Evolutionary conservation across 1,284 basidiomycete species (phyloP), one percentile per base, ranked within the genome.

Genomic region (Grifola frondosa): DNA sequence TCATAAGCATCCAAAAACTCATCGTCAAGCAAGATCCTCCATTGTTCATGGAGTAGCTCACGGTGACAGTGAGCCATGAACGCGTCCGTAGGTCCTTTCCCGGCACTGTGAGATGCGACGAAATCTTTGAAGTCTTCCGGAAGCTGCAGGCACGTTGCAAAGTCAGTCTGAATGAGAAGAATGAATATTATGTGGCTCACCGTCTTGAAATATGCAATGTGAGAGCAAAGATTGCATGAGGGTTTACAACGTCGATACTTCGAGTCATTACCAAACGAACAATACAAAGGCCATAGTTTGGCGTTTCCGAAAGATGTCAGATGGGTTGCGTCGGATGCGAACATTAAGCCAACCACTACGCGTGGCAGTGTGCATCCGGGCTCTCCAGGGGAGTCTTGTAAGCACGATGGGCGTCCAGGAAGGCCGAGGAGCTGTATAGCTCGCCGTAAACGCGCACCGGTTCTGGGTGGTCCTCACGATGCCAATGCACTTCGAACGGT

Each of bases 231-330:
- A 11, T 49, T 19, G 33, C 29, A 1, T 4, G 44, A 38, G 1
- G 60, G 61, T 21, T 35, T 37, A 6, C 35, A 32, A 7, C 61
- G 52, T 2, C 36, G 25, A 23, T 59, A 58, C 42, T 66, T 66
- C 4, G 57, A 56, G 30, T 58, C 52, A 30, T 64, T 65, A 1
- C 59, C 63, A 26, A 64, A 53, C 30, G 49, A 54, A 7, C 49
- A 8, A 47, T 67, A 68, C 1, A 63, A 25, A 0, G 66, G 65
- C 63, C 64, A 67, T 0, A 58, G 32, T 29, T 57, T 57, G 7
- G 57, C 46, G 11, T 48, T 40, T 2, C 64, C 61, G 33, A 64
- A 66, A 6, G 21, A 13, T 13, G 37, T 30, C 19, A 39, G 19
- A 12, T 39, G 37, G 6, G 37, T 39, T 6, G 15, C 28, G n/a